Evolutionary conservation across 2,329 filamentous ascomycete genomes (phyloP), one percentile per base, ranked within the genome.

Genomic region (Trichophyton verrucosum): DNA sequence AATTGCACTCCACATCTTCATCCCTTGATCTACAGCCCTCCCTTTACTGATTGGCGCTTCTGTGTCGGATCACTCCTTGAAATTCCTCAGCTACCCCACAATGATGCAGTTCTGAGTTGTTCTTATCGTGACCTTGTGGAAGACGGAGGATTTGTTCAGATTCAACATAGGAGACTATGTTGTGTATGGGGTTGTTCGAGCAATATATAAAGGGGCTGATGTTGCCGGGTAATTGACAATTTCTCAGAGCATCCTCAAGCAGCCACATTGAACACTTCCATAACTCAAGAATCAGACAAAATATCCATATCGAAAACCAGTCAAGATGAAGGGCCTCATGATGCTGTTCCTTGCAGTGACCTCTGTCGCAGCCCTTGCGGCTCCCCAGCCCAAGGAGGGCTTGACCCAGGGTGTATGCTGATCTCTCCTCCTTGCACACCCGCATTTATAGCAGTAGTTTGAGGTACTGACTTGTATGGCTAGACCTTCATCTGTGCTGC

Each of bases 251-350:
- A 55, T 11, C 51, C 33, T 55, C 51, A 55, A 51, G 44, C n/a
- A n/a, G n/a, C 11, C 15, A 47, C 8, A 24, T 38, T 38, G 44
- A 47, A 20, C 17, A 58, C 33, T n/a, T 24, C 55, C 30, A 36
- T 57, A 8, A 20, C 17, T 42, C 58, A 49, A 49, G 22, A 15
- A 13, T 33, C 58, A 51, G 15, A 9, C 27, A 4, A 60, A 38
- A 11, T 30, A 17, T 27, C n/a, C 40, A 27, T 17, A 49, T 42
- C 38, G 38, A 42, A 44, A 17, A 49, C 53, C 47, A 60, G 33
- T 55, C 58, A 55, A 9, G 9, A 60, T 60, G 58, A 60, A 60
- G 47, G 46, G 44, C 27, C 47, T 60, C 17, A 40, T 60, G 46
- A 46, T 60, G 33, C 7, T 60, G 3, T 53, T 60, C 44, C 42